Base-by-base conservation (phyloP, 2,329 filamentous ascomycete species). In the Cadophora sp. region DNA sequence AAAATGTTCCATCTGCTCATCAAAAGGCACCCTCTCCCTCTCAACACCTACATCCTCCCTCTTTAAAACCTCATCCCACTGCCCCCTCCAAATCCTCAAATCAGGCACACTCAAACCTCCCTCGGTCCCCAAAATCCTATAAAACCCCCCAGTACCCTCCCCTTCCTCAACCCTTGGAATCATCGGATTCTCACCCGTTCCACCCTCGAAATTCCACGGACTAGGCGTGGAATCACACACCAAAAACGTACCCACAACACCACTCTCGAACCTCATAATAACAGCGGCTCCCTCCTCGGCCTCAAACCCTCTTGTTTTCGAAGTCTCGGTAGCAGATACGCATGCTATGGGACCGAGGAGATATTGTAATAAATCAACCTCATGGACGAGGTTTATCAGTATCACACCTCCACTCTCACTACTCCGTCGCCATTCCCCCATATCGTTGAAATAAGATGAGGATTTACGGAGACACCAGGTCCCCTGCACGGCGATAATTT, bases 341-440 rank as follows among this genome's bases (percentile, higher is more conserved):
- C 82, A 78, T 0, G 74, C 73, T 30, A 89, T 84, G 0, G 84
- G 81, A 0, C 85, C 85, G 30, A 89, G 81, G 1, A 88, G 76
- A 73, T 84, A 83, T 56, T 88, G 85, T 20, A 89, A 77, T 0
- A 87, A 76, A 67, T 89, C 87, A 47, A 89, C 78, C 59, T 89
- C 87, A 71, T 89, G 86, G n/a, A 88, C 81, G 51, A 89, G 76
- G 71, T 89, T 89, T 67, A 88, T 88, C 2, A 84, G 77, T 8
- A 88, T 76, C 0, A 83, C 81, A 0, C 85, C 86, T 1, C 82
- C 83, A 2, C 78, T 74, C 5, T 73, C 75, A 2, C 70, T 64
- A 4, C 76, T 72, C 7, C 80, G 78, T 16, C 84, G 80, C 85
- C 86, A 88, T 47, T 81, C 80, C 0, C 78, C 77, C 0, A 81